These are phyloP conservation scores for Cairneyella variabilis DNA, from an alignment of 495 filamentous ascomycete species.

Conservation along the genomic window DNA sequence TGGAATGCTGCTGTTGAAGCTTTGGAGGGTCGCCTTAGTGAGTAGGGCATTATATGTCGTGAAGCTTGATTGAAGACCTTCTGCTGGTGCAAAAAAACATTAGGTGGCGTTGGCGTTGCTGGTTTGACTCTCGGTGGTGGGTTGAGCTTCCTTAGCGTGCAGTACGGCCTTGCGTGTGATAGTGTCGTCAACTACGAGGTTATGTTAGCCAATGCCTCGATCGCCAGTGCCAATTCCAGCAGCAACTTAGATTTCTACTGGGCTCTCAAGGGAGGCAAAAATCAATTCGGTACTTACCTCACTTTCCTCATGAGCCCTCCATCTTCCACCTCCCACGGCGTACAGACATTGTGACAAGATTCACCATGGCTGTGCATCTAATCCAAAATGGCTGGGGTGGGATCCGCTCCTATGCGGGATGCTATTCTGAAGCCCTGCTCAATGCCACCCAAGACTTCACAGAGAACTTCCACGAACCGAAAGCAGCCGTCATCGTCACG, in stretches of 20 bases:
- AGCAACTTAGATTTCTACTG: slow-evolving; percentile 44
- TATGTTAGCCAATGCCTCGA: slow-evolving; percentile 45
- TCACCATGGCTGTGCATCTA: not conserved
- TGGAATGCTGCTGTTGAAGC: slow-evolving; percentile 7
- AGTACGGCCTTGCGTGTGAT: slow-evolving; percentile 43
- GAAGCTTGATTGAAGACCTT: no score
- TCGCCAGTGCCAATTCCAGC: slow-evolving; percentile 44
- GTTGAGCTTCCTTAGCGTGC: slow-evolving; percentile 37
- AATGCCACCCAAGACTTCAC: slow-evolving; percentile 22
- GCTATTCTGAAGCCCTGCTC: not conserved
- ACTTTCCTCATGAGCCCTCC: not conserved
- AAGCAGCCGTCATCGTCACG: slow-evolving; percentile 24
- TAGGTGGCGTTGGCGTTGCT: slow-evolving; percentile 45
- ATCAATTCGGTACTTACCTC: slow-evolving; percentile 40
- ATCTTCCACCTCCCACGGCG: no score
- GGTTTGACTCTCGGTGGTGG: slow-evolving; percentile 43
- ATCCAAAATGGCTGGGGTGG: slow-evolving; percentile 16
- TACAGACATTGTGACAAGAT: not conserved
- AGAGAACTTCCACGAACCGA: slow-evolving; percentile 13
- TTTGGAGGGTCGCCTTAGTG: slow-evolving; percentile 16
- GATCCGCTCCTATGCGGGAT: slow-evolving; percentile 6
- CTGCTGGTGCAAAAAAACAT: not conserved
- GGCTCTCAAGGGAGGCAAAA: slow-evolving; percentile 52
- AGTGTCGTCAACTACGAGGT: slow-evolving; percentile 42
- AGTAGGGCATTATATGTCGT: not conserved